phyloP scores from a whole-genome alignment of 2,329 filamentous ascomycete genomes.

The Colletotrichum magnum region DNA sequence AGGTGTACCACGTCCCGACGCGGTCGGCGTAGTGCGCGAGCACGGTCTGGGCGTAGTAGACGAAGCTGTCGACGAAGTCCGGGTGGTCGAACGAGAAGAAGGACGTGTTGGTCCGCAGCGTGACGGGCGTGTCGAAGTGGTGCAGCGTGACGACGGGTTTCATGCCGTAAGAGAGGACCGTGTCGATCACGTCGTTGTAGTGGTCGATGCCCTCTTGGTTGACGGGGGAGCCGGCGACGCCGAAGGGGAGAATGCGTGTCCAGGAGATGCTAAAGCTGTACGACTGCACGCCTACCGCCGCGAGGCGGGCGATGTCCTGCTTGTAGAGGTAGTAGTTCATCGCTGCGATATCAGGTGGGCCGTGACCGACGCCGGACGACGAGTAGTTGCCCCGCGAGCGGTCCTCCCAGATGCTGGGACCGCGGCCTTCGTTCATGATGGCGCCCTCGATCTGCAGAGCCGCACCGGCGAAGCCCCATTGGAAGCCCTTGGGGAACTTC shows the following conservation, averaged over 20 bases:
- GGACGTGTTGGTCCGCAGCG: constrained; percentile 54
- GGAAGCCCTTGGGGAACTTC: constrained; percentile 57
- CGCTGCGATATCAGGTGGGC: constrained; percentile 46
- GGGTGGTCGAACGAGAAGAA: constrained; percentile 34
- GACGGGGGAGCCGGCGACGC: constrained; percentile 62
- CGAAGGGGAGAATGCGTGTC: constrained; percentile 67
- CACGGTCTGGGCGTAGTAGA: constrained; percentile 66
- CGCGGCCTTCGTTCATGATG: constrained; percentile 20
- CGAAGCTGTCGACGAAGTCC: constrained; percentile 63
- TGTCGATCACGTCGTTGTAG: constrained; percentile 68
- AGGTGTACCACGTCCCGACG: constrained; percentile 66
- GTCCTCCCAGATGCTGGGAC: constrained; percentile 13
- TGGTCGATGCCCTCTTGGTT: constrained; percentile 65
- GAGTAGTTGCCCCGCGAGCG: constrained; percentile 46
- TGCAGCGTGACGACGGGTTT: constrained; percentile 62
- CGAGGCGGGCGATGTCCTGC: constrained; percentile 68
- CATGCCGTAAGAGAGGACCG: constrained; percentile 64
- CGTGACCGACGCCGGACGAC: not conserved
- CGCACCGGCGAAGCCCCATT: constrained; percentile 28
- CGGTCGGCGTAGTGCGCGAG: constrained; percentile 66
- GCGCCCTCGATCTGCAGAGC: constrained; percentile 26
- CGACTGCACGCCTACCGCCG: constrained; percentile 64
- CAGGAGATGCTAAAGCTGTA: constrained; percentile 68
- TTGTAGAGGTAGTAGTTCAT: constrained; percentile 69
- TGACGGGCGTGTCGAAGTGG: constrained; percentile 56